Conservation (phyloP, 495 filamentous ascomycete genomes). For the Letharia columbiana region DNA sequence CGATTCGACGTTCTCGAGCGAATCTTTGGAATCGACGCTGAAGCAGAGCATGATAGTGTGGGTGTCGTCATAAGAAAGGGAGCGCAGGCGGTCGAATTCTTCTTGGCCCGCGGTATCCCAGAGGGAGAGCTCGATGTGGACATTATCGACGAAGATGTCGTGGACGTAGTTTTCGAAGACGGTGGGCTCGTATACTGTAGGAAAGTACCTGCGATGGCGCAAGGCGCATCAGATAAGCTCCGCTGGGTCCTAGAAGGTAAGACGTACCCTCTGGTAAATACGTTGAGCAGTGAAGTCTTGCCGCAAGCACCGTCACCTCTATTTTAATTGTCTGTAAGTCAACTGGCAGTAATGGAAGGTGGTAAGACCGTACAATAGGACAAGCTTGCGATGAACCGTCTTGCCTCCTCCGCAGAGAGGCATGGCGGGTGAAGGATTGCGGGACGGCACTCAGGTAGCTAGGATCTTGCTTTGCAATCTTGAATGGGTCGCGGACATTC, state of each 20-base stretch:
- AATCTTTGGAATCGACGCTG: conserved; percentile 89
- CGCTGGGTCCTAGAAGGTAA: neutral
- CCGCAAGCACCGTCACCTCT: conserved; percentile 96
- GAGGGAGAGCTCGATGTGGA: conserved; percentile 91
- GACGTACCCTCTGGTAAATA: conserved; percentile 91
- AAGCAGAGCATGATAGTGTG: conserved; percentile 99
- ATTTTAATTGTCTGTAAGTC: conserved; percentile 21
- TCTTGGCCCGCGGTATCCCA: conserved; percentile 99
- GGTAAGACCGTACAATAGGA: conserved; percentile 69
- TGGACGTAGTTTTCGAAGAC: conserved; percentile 99
- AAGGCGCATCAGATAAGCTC: conserved; percentile 19
- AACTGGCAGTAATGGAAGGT: conserved; percentile 3
- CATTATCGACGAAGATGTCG: conserved; percentile 95
- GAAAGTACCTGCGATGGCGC: conserved; percentile 67
- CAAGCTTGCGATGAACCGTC: conserved; percentile 94
- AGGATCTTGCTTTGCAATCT: neutral
- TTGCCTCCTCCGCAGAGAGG: conserved; percentile 53
- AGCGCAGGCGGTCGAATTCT: conserved; percentile 95
- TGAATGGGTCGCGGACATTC: neutral
- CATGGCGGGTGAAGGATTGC: conserved; percentile 28
- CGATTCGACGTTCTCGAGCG: conserved; percentile 93
- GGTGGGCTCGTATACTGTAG: conserved; percentile 96
- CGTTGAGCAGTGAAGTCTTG: conserved; percentile 94
- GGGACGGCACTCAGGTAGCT: conserved; percentile 7
- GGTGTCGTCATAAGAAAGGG: conserved; percentile 94